phyloP scores from a whole-genome alignment of 768 basidiomycete species.

The Leccinum rimulosum region DNA sequence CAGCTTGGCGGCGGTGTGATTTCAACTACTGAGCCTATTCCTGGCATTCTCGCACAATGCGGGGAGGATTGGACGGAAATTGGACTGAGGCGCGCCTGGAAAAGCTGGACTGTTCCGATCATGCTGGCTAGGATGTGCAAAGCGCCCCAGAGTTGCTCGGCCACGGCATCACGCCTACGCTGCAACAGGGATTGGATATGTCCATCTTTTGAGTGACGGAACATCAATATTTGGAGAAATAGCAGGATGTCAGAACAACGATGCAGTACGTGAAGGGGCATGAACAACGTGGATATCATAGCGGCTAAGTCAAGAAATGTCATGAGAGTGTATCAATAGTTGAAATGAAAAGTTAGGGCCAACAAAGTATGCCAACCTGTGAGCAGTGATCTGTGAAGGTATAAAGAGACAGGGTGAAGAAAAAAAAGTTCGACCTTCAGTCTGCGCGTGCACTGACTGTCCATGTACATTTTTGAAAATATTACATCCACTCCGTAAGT shows the following conservation, averaged over 20 bases:
- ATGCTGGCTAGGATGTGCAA: conserved; percentile 68
- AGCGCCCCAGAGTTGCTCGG: conserved; percentile 62
- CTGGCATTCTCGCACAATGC: neutral
- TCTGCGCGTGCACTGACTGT: conserved; percentile 8
- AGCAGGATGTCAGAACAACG: conserved; percentile 35
- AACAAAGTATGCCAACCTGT: conserved; percentile 8
- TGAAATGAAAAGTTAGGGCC: conserved; percentile 20
- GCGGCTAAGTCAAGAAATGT: conserved; percentile 34
- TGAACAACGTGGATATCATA: conserved; percentile 42
- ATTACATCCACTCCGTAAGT: conserved; percentile 47
- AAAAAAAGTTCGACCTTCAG: conserved; percentile 44
- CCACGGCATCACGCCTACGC: conserved; percentile 49
- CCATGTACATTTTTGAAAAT: conserved; percentile 1
- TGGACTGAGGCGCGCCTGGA: neutral
- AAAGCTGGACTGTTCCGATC: conserved; percentile 66
- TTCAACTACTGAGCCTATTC: neutral
- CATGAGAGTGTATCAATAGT: conserved; percentile 28
- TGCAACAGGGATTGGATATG: conserved; percentile 16
- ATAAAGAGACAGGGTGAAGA: conserved; percentile 6
- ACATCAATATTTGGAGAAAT: conserved; percentile 45
- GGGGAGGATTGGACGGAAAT: neutral
- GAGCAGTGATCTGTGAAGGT: conserved; percentile 7
- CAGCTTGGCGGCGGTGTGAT: neutral
- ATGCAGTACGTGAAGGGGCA: conserved; percentile 29
- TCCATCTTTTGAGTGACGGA: conserved; percentile 7